Conservation (phyloP, 2,329 filamentous ascomycete genomes). For the Cordyceps cateniannulata region DNA sequence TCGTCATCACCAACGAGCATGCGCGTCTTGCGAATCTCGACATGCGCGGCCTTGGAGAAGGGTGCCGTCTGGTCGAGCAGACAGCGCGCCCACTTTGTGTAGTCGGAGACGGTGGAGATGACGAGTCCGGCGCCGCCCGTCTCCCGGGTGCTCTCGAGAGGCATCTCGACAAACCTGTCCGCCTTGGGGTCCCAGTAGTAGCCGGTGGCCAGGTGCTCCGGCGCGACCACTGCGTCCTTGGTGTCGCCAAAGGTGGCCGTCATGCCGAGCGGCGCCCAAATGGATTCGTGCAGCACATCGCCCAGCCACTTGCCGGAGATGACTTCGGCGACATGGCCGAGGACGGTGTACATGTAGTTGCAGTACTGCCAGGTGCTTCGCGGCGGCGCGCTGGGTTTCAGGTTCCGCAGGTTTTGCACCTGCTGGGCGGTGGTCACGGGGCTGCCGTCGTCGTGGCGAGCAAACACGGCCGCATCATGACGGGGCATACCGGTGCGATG, state of each 20-base stretch:
- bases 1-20: not conserved
- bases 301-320: slow-evolving; percentile 32
- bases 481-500: slow-evolving; percentile 8
- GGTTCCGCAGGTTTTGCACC: slow-evolving; percentile 37
- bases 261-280: slow-evolving; percentile 44
- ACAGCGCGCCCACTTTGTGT: slow-evolving; percentile 43
- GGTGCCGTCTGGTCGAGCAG: slow-evolving; percentile 30
- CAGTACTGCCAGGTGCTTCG: slow-evolving; percentile 41
- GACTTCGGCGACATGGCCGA: slow-evolving; percentile 40
- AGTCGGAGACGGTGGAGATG: slow-evolving; percentile 43
- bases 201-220: slow-evolving; percentile 31
- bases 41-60: slow-evolving; percentile 20
- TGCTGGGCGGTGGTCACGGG: slow-evolving; percentile 27
- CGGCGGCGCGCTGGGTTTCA: slow-evolving; percentile 37
- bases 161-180: slow-evolving; percentile 18
- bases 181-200: slow-evolving; percentile 32
- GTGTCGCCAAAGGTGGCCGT: slow-evolving; percentile 31
- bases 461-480: not conserved
- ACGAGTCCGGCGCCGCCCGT: slow-evolving; percentile 34
- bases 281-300: slow-evolving; percentile 31
- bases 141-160: slow-evolving; percentile 22
- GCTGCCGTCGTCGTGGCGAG: not conserved
- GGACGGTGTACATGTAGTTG: slow-evolving; percentile 43
- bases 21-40: slow-evolving; percentile 15
- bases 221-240: slow-evolving; percentile 20